These are phyloP conservation scores for Lentinula sp. DNA, from an alignment of 768 basidiomycete genomes.

Conservation along the genomic window DNA sequence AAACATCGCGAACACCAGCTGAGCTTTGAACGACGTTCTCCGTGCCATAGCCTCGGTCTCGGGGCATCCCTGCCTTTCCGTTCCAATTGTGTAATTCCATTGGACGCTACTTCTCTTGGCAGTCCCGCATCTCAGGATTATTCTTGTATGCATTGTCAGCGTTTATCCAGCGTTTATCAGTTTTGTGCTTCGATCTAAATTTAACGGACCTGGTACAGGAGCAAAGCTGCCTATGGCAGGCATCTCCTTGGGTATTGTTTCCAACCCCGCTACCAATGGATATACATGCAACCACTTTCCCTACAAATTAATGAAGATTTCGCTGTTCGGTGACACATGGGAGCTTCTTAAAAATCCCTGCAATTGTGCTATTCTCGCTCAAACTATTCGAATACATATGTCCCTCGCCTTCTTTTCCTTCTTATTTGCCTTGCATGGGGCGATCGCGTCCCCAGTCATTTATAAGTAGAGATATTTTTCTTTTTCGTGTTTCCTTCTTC, in stretches of 20 bases:
- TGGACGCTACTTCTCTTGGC: not conserved
- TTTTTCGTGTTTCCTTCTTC: not conserved
- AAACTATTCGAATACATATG: not conserved
- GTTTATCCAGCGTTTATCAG: not conserved
- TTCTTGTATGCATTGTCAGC: not conserved
- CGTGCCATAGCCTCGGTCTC: not conserved
- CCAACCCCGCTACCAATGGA: not conserved
- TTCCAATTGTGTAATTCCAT: not conserved
- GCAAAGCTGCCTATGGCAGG: not conserved
- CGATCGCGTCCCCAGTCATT: not conserved
- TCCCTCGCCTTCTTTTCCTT: not conserved
- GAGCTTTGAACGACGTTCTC: not conserved
- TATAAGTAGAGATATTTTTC: not conserved
- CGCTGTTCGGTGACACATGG: not conserved
- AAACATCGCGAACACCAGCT: not conserved
- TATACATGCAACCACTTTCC: not conserved
- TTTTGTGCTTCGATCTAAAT: not conserved
- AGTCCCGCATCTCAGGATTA: not conserved
- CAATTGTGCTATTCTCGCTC: not conserved
- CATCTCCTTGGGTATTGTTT: not conserved
- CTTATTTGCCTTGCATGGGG: not conserved
- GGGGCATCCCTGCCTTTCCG: not conserved
- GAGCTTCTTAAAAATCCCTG: not conserved
- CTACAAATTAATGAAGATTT: not conserved
- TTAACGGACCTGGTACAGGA: not conserved